Conservation (phyloP, 148 eudicot species). For the Heliamphora exappendiculata region DNA sequence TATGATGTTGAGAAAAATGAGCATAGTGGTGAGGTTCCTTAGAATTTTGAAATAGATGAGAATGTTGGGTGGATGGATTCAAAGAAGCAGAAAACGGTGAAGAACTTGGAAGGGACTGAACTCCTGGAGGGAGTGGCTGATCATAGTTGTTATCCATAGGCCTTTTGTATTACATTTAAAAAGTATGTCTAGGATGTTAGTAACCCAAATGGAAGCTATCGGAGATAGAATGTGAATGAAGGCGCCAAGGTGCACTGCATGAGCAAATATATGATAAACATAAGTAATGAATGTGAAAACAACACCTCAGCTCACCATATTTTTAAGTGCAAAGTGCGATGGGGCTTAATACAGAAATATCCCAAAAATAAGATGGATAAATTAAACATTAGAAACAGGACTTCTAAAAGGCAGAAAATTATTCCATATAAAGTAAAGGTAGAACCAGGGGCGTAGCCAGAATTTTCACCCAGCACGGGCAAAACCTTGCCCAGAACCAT, state of each 20-base stretch:
- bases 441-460: no score
- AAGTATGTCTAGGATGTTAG: background rate
- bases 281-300: background rate
- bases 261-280: background rate
- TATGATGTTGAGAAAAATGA: constrained; percentile 27
- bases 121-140: constrained; percentile 78
- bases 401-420: background rate
- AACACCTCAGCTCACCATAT: background rate
- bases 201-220: background rate
- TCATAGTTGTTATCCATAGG: constrained; percentile 46
- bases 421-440: no score
- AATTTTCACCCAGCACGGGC: no score
- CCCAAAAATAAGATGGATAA: background rate
- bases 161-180: constrained; percentile 4
- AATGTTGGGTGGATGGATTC: constrained; percentile 13
- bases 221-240: background rate
- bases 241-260: background rate
- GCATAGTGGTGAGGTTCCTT: constrained; percentile 27
- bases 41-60: constrained; percentile 35
- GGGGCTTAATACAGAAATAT: background rate
- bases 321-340: background rate
- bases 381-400: background rate
- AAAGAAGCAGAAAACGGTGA: constrained; percentile 18
- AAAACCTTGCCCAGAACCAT: no score
- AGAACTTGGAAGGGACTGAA: constrained; percentile 32